Base-by-base conservation (phyloP, 306 rosid species). In the Gillenia trifoliata region DNA sequence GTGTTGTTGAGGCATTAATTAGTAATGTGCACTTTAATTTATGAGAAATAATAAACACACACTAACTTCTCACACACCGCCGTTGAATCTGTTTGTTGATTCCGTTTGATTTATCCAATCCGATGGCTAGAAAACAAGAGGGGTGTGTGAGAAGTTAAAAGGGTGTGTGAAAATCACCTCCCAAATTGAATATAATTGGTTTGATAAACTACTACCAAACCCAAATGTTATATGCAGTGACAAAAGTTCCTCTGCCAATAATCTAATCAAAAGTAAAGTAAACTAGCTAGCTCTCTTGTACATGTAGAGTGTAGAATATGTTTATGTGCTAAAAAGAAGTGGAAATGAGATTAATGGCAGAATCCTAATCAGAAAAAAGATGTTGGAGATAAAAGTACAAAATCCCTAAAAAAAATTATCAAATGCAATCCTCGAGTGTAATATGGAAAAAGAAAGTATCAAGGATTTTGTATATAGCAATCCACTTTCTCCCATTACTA, bases 371-470 rank as follows among this genome's bases (percentile, higher is more conserved):
- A 45, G 59, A 72, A 64, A 36, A 63, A 30, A 72, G 79, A 81
- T 75, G 78, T 74, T 75, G 63, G 28, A 56, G 68, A 30, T 30
- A 36, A 59, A 70, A 65, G 11, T 70, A n/a, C n/a, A 63, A 50
- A 34, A 2, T 38, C 5, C 11, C 40, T 54, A 7, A 16, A n/a
- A 31, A 61, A 74, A 25, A 60, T 74, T 50, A 68, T 69, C 52
- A 11, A 45, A 26, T 4, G 26, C n/a, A 34, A 41, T 56, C 69
- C 8, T 4, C 34, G 10, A 36, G 66, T 26, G 16, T 62, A 55
- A 55, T 43, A 38, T 64, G 52, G 11, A 65, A 64, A 45, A 57
- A 47, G 0, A 36, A 13, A 1, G 74, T 30, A 68, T 36, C 75
- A 40, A 1, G n/a, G 31, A 1, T 70, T 56, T 68, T 64, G 41